A percentile compares a stretch with the other conserved stretches of the same genome.
phyloP scores from a whole-genome alignment of 495 filamentous ascomycete genomes.

The Copromyces sp. region DNA sequence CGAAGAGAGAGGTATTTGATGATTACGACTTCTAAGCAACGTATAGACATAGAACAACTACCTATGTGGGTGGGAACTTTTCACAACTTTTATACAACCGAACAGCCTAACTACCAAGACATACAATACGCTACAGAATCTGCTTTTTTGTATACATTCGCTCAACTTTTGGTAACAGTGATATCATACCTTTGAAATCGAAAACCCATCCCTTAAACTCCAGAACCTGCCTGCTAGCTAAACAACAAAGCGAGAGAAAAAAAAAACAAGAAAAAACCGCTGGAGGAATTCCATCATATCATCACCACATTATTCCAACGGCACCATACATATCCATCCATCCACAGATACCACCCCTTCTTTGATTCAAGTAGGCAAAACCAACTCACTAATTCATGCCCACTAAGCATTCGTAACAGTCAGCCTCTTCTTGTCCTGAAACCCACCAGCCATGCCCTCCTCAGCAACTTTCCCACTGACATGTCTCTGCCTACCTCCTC shows the following conservation, averaged over 20 bases:
- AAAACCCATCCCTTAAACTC: neutral
- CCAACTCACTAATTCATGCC: neutral
- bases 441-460: slow-evolving; percentile 54
- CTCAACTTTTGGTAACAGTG: neutral
- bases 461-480: slow-evolving; percentile 81
- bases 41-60: neutral
- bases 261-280: neutral
- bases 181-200: neutral
- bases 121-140: neutral
- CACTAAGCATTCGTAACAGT: neutral
- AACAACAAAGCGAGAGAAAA: neutral
- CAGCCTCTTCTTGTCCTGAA: neutral
- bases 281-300: neutral
- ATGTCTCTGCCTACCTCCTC: slow-evolving; percentile 39
- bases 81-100: neutral
- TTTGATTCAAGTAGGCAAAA: slow-evolving; percentile 2
- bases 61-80: neutral
- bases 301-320: neutral
- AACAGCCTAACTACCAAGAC: neutral
- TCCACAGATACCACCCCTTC: neutral
- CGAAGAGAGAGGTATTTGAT: neutral
- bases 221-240: neutral
- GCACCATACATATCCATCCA: neutral
- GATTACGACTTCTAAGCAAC: neutral
- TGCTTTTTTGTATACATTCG: neutral